A percentile compares a stretch with the other conserved stretches of the same genome.
Evolutionary conservation across 768 basidiomycete species (phyloP).

Genomic region (Sporobolomyces roseus): DNA sequence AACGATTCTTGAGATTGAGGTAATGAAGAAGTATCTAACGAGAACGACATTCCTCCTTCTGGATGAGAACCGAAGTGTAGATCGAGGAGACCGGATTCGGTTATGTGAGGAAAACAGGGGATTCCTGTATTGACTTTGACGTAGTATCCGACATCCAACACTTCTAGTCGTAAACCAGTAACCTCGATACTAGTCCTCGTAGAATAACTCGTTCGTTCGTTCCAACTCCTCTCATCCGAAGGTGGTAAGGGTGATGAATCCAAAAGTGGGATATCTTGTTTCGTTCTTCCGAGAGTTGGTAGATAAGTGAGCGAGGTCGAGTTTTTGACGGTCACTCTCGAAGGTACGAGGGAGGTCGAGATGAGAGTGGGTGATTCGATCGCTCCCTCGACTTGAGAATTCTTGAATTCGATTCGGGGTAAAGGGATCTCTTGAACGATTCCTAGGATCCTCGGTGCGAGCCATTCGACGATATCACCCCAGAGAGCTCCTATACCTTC

Average conservation of each 20-base stretch:
- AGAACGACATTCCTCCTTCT: background rate
- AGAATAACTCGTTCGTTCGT: constrained; percentile 1
- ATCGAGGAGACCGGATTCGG: constrained; percentile 35
- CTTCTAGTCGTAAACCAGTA: constrained; percentile 20
- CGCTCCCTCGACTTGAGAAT: constrained; percentile 16
- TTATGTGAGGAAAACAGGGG: constrained; percentile 11
- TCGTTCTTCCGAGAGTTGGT: constrained; percentile 1
- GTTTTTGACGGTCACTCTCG: constrained; percentile 13
- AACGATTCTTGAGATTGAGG: background rate
- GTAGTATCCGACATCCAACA: constrained; percentile 33
- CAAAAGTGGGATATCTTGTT: background rate
- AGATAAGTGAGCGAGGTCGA: constrained; percentile 20
- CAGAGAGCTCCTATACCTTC: constrained; percentile 1
- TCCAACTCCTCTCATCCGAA: background rate
- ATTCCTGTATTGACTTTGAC: constrained; percentile 12
- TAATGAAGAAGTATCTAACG: constrained; percentile 14
- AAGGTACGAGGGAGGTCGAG: constrained; percentile 30
- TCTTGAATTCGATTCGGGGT: constrained; percentile 24
- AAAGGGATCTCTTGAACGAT: constrained; percentile 15
- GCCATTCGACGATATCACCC: constrained; percentile 38
- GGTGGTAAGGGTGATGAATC: background rate
- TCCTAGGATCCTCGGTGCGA: constrained; percentile 25
- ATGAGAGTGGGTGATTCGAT: constrained; percentile 33
- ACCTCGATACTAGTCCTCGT: background rate
- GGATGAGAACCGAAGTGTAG: constrained; percentile 17